Evolutionary conservation across 306 rosid species (phyloP), one percentile per base, ranked within the genome.

Genomic region (Gleditsia sinensis): DNA sequence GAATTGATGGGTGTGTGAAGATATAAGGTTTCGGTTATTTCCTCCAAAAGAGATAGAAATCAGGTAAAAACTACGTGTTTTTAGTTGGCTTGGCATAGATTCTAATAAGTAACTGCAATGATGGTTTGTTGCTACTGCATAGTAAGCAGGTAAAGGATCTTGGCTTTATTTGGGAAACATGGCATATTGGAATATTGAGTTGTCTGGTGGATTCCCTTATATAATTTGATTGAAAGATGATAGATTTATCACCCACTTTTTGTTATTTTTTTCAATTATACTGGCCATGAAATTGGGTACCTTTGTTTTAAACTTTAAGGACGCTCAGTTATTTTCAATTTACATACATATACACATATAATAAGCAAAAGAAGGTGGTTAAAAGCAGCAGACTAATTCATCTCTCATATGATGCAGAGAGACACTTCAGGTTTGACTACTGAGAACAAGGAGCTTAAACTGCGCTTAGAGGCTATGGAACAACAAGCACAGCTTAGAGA

Each of bases 401-500:
- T 57, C 16, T 78, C 74, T 71, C 16, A n/a, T 66, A 56, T 84
- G 77, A 64, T 88, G 91, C 92, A 94, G 99, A 92, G 95, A 77
- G 97, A 94, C 83, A 91, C 97, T 19, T 36, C 92, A 42, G 93
- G 82, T 12, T 76, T 94, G 78, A 80, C 85, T 66, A 1, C 81
- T 53, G 90, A 94, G 80, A 92, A 94, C 59, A 94, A 89, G 86
- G 99, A 90, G 84, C 97, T 94, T 74, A 94, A 92, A 75, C 65
- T 94, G 78, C 90, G 91, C 43, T 57, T 94, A 75, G 96, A 94
- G 67, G 91, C 97, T 61, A 78, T 94, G 84, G 93, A 92, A 69
- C 99, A 88, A 64, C 95, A 94, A 69, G 95, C 99, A 32, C 86
- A 90, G 14, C 97, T 94, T 37, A 85, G 97, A 83, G 99, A 94